Evolutionary conservation across 2,329 filamentous ascomycete species (phyloP), one percentile per base, ranked within the genome.

Genomic region (Colletotrichum salicis): DNA sequence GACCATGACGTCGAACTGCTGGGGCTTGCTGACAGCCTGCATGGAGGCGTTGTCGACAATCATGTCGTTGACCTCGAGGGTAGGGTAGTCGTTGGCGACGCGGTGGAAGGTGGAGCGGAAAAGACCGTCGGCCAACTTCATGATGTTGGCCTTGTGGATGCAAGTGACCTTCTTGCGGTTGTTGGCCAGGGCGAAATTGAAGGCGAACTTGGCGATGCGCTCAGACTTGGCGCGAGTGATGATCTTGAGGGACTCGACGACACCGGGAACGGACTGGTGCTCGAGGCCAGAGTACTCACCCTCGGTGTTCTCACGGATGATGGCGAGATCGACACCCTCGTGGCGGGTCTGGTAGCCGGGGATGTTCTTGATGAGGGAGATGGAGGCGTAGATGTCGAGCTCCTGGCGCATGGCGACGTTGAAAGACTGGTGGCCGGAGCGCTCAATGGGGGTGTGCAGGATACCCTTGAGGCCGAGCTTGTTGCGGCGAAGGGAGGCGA

Each of bases 61-160:
- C 96, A 99, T 98, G 87, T 99, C 96, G 88, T 97, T 97, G 82
- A 92, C 93, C 88, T 98, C 94, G 78, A 99, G 89, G 74, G 94
- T 97, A 72, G 96, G 96, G 88, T 96, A 99, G 84, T 97, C 94
- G 88, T 97, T 93, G 76, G 95, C 94, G 77, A 96, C 92, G 80
- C 92, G 89, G 88, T 97, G 94, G 90, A 98, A 97, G 77, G 96
- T 98, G 87, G 92, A 96, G 84, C 96, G 93, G 94, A 99, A 99
- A 70, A 99, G 93, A 85, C 96, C 96, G 79, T 99, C 96, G 83
- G 95, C 96, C 72, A 99, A 90, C 91, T 99, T 99, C 96, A 99
- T 99, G 88, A 99, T 99, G 90, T 99, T 99, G 86, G 96, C 96
- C 91, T 99, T 99, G 93, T 99, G 96, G 82, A 99, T 98, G 88